These are phyloP conservation scores for Oryza longistaminata DNA, from an alignment of 176 grass and related monocot genomes.

Conservation along the genomic window DNA sequence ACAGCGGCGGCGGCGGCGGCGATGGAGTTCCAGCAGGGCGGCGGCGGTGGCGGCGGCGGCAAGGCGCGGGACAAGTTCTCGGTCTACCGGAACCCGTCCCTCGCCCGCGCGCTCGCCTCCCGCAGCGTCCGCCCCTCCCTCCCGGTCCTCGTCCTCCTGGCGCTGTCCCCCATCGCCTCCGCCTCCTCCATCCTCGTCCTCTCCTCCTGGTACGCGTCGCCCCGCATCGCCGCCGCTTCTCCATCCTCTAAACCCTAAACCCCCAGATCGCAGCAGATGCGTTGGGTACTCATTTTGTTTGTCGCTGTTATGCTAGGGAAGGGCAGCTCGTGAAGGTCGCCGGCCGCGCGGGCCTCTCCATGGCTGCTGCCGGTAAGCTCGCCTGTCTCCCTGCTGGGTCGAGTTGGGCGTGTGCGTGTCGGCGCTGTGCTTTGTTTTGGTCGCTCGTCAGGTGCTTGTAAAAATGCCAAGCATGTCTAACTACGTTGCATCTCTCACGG, in stretches of 20 bases:
- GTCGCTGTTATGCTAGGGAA: constrained; percentile 51
- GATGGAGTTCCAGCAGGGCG: constrained; percentile 41
- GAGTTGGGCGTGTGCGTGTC: too few relatives aligned
- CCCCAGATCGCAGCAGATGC: constrained; percentile 6
- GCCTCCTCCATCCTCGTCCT: constrained; percentile 48
- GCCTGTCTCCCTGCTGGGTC: constrained; percentile 13
- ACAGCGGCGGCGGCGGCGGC: background rate
- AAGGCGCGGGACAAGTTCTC: constrained; percentile 76
- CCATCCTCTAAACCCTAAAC: constrained; percentile 46
- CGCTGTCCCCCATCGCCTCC: constrained; percentile 41
- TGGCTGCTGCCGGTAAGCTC: constrained; percentile 51
- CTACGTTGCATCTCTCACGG: background rate
- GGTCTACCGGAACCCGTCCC: constrained; percentile 70
- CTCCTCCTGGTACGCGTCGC: constrained; percentile 51
- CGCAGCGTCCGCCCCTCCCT: constrained; percentile 65
- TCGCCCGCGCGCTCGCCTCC: constrained; percentile 62
- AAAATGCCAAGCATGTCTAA: constrained; percentile 26
- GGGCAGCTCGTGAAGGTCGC: constrained; percentile 45
- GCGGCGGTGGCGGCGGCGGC: background rate
- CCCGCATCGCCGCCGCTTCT: background rate
- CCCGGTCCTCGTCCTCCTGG: constrained; percentile 57
- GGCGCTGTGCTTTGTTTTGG: background rate
- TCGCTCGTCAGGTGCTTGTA: constrained; percentile 36
- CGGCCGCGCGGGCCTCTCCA: constrained; percentile 38
- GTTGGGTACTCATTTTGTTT: constrained; percentile 6